Evolutionary conservation across 1,284 basidiomycete species (phyloP).

Genomic region (Ganoderma lingzhi): DNA sequence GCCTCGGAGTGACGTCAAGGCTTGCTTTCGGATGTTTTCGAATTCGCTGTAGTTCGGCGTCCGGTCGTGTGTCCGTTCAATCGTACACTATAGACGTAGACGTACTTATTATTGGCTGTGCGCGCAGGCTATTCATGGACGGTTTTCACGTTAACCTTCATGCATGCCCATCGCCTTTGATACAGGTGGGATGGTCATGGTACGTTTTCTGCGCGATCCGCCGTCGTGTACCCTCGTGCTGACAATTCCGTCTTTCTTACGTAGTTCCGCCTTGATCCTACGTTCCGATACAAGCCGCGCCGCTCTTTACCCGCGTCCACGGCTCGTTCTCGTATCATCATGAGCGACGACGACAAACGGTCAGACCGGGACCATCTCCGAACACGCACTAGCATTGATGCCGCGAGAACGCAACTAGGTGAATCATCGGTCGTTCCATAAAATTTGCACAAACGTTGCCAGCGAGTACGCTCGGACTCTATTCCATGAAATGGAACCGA

Average conservation of each 20-base stretch:
- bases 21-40: neutral
- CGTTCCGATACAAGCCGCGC: neutral
- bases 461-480: neutral
- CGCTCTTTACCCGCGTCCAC: neutral
- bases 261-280: neutral
- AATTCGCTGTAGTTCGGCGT: neutral
- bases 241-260: neutral
- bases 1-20: neutral
- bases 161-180: neutral
- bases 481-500: neutral
- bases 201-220: neutral
- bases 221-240: neutral
- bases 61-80: neutral
- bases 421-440: conserved; percentile 6
- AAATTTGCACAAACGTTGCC: neutral
- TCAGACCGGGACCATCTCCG: neutral
- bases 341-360: neutral
- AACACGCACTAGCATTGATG: neutral
- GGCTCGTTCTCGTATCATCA: neutral
- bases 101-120: neutral
- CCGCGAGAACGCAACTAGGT: neutral
- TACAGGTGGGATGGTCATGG: neutral
- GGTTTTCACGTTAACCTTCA: neutral
- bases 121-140: neutral
- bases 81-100: neutral